Base-by-base conservation (phyloP, 2,329 filamentous ascomycete genomes). In the Xylaria sp. region DNA sequence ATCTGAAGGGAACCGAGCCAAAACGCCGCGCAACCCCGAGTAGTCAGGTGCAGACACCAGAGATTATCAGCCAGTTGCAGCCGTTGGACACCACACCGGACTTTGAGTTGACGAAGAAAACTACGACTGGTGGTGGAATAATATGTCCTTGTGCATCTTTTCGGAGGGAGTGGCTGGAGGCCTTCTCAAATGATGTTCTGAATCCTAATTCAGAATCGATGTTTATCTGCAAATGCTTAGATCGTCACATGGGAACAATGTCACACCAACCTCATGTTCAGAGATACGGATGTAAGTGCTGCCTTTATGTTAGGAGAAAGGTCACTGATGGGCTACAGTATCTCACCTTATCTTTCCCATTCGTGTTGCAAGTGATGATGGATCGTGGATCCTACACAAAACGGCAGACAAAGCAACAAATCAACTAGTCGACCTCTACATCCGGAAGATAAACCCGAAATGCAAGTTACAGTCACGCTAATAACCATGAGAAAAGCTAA, bases 271-370 rank as follows among this genome's bases (percentile, higher is more conserved):
- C 37, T 17, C 40, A 12, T 11, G 54, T 67, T 42, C n/a, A 65
- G 54, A 56, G 49, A 60, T 67, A 64, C 11, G 47, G 47, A 28
- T 33, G 64, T 65, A 47, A 54, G 61, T 57, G 35, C 8, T 46
- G n/a, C 4, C 12, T 5, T 17, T 4, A 4, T 4, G 21, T 0
- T 35, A 33, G 2, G 35, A 28, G 35, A 3, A 42, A 12, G 3
- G 42, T 25, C 3, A 35, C 56, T 67, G n/a, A 64, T 57, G 33
- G 4, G 15, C 4, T 28, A 11, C 37, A 68, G 66, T 67, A 42
- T 67, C 62, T 25, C 57, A 62, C 52, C 52, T 67, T 3, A 60
- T 65, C 4, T 68, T 62, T 9, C 65, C 57, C 6, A 50, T 63
- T 28, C 61, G 64, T 45, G 45, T 67, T 8, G 66, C 62, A 25